Base-by-base conservation (phyloP, 371 early-diverging fungal species). In the Actinomortierella wolfii region DNA sequence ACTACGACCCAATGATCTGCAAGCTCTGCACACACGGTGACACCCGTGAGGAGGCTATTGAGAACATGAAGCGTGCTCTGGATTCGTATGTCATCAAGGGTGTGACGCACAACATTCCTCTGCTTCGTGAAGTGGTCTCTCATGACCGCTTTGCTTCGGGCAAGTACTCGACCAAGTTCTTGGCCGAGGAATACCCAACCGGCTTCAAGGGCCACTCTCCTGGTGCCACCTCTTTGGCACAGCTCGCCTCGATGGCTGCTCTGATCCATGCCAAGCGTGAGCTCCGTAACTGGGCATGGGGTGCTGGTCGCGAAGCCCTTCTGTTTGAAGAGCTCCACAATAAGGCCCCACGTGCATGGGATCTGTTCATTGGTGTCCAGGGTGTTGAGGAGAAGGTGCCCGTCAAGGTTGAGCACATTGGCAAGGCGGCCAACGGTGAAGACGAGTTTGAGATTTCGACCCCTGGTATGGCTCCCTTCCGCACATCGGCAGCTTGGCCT, bases 61-160 rank as follows among this genome's bases (percentile, higher is more conserved):
- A 83, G 42, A 78, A 65, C 29, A 95, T 97, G 96, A 74, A 87
- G 49, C 76, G 83, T 26, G 95, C 96, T 9, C 80, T 98, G 54
- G 96, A 96, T 78, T 82, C 77, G 15, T 95, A 96, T 69, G 92
- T 96, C 28, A 96, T 97, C 76, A 89, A 90, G 61, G 94, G 92
- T 52, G 96, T 97, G 5, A 96, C 95, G 2, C 97, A 96, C 83
- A 97, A 97, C 75, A 90, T 97, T 34, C 96, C 98, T 7, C 81
- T 97, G 6, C 71, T 98, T 58, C 88, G 94, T 45, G 94, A 93
- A 58, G 94, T 98, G 20, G 79, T 94, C 58, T 74, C 85, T 29
- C 92, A 92, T 75, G 82, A 88, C 13, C 83, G 89, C 40, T 98
- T 96, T 76, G 78, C 60, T 25, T 56, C 79, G 3, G 97, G 98